Percentiles rank a stretch among this genome's conserved stretches.
Conservation (phyloP, 345 rosid genomes). For the Aquilaria sinensis region DNA sequence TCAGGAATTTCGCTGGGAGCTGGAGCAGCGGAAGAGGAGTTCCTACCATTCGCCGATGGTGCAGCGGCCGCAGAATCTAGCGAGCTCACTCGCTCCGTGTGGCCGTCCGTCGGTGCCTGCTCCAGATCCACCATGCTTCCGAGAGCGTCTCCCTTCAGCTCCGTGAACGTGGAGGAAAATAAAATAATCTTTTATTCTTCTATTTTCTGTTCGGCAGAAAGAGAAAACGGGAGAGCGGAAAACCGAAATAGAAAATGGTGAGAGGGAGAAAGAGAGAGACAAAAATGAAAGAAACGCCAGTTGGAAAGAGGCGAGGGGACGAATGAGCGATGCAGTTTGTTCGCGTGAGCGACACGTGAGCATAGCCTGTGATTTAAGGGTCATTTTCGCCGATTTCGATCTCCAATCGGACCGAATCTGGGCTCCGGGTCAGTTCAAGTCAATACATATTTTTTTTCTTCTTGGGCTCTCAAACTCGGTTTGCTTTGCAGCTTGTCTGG, state of each 20-base stretch:
- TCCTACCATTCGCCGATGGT: constrained; percentile 32
- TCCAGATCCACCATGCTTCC: constrained; percentile 34
- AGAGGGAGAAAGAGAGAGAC: not conserved
- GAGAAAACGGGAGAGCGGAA: not conserved
- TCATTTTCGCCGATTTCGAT: not conserved
- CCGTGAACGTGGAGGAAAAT: constrained; percentile 11
- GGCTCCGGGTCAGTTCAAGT: not conserved
- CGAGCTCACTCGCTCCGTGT: constrained; percentile 9
- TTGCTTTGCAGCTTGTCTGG: no score
- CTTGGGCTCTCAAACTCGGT: no score
- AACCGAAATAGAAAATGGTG: not conserved
- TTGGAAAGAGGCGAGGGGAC: not conserved
- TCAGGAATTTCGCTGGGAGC: constrained; percentile 35
- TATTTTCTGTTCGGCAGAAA: not conserved
- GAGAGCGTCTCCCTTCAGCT: not conserved
- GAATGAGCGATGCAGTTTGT: not conserved
- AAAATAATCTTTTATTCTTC: not conserved
- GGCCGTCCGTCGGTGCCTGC: constrained; percentile 15
- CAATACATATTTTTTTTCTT: not conserved
- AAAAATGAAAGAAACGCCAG: not conserved
- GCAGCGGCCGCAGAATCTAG: constrained; percentile 37
- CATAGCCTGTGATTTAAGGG: not conserved
- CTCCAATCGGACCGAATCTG: not conserved
- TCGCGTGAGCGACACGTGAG: constrained; percentile 2
- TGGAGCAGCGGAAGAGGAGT: constrained; percentile 31